Conservation (phyloP, 306 rosid species). For the Cucurbita ficifolia region DNA sequence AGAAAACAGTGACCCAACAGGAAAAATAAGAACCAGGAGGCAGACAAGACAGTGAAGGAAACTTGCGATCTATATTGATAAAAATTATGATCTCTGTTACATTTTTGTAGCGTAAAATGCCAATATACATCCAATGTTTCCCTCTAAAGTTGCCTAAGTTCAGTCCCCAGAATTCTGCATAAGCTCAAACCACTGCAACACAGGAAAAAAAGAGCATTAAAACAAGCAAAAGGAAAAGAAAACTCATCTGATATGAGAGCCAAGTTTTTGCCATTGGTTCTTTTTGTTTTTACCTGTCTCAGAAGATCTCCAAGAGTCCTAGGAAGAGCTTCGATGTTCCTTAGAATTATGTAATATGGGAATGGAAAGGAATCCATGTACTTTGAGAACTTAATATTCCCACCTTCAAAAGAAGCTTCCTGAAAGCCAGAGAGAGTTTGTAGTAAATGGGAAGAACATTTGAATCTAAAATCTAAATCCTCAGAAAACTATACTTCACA, state of each 20-base stretch:
- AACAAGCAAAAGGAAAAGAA: background rate
- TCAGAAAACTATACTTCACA: background rate
- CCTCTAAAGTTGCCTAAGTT: background rate
- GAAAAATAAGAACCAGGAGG: background rate
- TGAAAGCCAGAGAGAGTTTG: constrained; percentile 13
- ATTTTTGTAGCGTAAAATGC: background rate
- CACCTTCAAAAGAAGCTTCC: constrained; percentile 51
- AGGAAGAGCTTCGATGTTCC: constrained; percentile 70
- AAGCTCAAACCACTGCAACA: constrained; percentile 85
- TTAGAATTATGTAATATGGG: constrained; percentile 60
- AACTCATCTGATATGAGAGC: too few relatives aligned
- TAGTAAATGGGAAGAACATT: background rate
- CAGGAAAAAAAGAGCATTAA: background rate
- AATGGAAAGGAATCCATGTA: constrained; percentile 84
- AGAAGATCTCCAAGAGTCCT: constrained; percentile 67
- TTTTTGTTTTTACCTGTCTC: constrained; percentile 48
- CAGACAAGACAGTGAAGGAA: background rate
- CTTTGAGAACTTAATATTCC: constrained; percentile 22
- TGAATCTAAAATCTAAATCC: background rate
- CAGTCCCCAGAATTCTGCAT: constrained; percentile 41
- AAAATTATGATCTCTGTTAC: background rate
- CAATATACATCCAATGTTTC: background rate
- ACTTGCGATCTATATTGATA: background rate
- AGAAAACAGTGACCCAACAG: background rate
- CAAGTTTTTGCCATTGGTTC: too few relatives aligned